Evolutionary conservation across 306 rosid species (phyloP).

Genomic region (Vigna trinervia): DNA sequence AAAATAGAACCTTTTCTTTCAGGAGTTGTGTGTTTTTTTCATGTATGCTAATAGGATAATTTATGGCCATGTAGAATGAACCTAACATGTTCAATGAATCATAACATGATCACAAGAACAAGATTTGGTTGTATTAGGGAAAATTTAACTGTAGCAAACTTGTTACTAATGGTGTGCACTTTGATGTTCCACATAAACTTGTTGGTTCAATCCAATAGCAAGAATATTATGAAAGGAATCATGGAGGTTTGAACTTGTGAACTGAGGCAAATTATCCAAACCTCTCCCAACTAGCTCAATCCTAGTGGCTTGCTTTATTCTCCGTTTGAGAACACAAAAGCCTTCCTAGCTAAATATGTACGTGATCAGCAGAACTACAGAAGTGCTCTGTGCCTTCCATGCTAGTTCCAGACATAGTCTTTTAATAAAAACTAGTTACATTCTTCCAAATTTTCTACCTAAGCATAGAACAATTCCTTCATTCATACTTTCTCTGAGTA

Average conservation of each 20-base stretch:
- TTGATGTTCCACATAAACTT: constrained; percentile 32
- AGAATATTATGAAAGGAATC: constrained; percentile 16
- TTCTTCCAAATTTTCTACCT: constrained; percentile 11
- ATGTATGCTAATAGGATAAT: constrained; percentile 12
- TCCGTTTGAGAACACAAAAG: constrained; percentile 17
- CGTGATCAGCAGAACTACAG: constrained; percentile 1
- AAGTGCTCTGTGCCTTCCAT: constrained; percentile 33
- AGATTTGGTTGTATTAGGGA: constrained; percentile 29
- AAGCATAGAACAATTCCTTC: not conserved
- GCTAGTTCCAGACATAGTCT: constrained; percentile 2
- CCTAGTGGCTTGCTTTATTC: not conserved
- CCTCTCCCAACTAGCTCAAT: not conserved
- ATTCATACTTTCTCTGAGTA: not conserved
- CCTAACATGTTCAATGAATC: constrained; percentile 28
- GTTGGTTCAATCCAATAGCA: constrained; percentile 5
- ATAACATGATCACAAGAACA: constrained; percentile 18
- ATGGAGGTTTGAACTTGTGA: not conserved
- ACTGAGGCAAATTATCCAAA: not conserved
- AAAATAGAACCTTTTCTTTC: constrained; percentile 8
- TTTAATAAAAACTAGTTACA: not conserved
- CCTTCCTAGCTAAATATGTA: constrained; percentile 9
- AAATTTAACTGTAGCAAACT: constrained; percentile 8
- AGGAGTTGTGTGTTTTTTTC: constrained; percentile 1
- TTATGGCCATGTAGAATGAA: constrained; percentile 16
- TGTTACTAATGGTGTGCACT: constrained; percentile 10